Conservation (phyloP, 768 basidiomycete genomes). For the Termitomyces eurrhizus region DNA sequence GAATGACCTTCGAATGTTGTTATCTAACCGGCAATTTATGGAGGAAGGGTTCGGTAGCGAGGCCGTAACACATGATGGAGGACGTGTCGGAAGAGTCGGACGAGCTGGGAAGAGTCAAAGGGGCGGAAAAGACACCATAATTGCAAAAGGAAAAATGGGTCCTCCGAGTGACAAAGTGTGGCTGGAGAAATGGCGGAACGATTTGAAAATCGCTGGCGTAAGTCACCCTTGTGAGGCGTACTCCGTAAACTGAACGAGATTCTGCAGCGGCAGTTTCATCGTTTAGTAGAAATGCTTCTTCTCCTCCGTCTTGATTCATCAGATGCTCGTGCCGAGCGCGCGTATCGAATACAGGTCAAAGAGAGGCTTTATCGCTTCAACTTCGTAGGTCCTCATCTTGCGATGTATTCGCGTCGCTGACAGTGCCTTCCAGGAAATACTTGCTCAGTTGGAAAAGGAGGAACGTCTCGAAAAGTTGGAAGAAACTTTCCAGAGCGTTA, state of each 20-base stretch:
- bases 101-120: constrained; percentile 39
- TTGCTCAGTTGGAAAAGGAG: constrained; percentile 82
- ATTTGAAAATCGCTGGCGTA: constrained; percentile 90
- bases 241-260: not conserved
- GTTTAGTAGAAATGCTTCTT: constrained; percentile 89
- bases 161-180: constrained; percentile 76
- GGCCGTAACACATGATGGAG: constrained; percentile 45
- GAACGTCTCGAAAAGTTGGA: constrained; percentile 88
- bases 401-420: not conserved
- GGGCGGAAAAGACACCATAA: constrained; percentile 16
- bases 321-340: constrained; percentile 50
- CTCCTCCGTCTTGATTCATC: constrained; percentile 62
- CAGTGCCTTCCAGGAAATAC: constrained; percentile 57
- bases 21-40: constrained; percentile 61
- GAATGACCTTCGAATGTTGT: constrained; percentile 80
- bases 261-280: constrained; percentile 84
- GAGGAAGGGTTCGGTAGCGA: constrained; percentile 59
- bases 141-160: constrained; percentile 56
- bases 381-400: constrained; percentile 54
- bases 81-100: constrained; percentile 43
- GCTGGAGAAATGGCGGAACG: constrained; percentile 75
- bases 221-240: constrained; percentile 15
- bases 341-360: constrained; percentile 89
- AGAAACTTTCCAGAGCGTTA: constrained; percentile 87
- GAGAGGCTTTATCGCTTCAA: constrained; percentile 94